Conservation (phyloP, 2,329 filamentous ascomycete species). For the Lecanicillium sp. region DNA sequence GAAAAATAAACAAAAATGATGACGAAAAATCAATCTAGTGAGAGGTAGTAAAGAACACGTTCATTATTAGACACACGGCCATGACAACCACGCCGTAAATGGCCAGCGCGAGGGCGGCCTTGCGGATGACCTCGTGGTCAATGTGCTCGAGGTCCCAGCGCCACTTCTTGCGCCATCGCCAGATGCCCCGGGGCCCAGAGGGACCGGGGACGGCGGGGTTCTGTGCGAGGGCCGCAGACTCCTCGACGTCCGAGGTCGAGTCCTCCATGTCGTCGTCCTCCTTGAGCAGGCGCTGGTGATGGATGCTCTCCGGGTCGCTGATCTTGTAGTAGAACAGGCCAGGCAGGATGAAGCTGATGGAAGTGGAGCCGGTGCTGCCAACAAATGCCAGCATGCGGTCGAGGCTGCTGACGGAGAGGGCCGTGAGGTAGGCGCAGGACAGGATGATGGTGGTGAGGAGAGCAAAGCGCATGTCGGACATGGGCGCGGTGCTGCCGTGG, state of each 20-base stretch:
- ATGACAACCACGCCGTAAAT: conserved; percentile 85
- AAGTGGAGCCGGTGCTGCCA: conserved; percentile 87
- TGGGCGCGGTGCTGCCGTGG: conserved; percentile 52
- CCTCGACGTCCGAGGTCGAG: conserved; percentile 46
- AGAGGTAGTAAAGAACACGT: conserved; percentile 68
- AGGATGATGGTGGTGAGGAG: conserved; percentile 83
- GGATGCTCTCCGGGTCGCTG: conserved; percentile 76
- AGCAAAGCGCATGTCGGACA: conserved; percentile 85
- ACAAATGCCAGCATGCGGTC: conserved; percentile 93
- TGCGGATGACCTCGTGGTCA: conserved; percentile 60
- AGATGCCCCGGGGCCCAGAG: conserved; percentile 28
- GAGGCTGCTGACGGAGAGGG: conserved; percentile 83
- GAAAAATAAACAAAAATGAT: no score
- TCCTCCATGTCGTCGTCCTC: conserved; percentile 83
- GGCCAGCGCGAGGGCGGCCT: conserved; percentile 66
- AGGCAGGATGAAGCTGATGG: conserved; percentile 93
- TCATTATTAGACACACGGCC: conserved; percentile 79
- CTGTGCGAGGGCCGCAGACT: conserved; percentile 36
- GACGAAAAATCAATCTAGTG: conserved; percentile 39
- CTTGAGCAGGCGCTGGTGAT: conserved; percentile 82
- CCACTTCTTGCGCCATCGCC: conserved; percentile 52
- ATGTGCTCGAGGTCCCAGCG: conserved; percentile 58
- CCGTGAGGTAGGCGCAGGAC: conserved; percentile 75
- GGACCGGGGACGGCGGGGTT: conserved; percentile 38
- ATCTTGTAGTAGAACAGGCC: conserved; percentile 99